Evolutionary conservation across 176 grass and related monocot genomes (phyloP), one percentile per base, ranked within the genome.

Genomic region (Eleusine indica): DNA sequence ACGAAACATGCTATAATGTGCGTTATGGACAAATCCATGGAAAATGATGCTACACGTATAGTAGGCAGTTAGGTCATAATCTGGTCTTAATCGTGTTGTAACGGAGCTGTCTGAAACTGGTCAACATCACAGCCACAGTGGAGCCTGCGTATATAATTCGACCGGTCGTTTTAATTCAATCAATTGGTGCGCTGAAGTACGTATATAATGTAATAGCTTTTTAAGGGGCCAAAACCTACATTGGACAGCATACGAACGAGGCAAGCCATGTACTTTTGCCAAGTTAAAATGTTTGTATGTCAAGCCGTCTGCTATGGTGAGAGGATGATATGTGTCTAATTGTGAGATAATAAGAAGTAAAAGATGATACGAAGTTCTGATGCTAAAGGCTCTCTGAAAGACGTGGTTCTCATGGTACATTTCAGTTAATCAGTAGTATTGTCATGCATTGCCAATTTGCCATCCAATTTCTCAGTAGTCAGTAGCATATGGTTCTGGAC

Each of bases 81-180:
- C 74, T 84, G 61, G 12, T 30, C 39, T 1, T 48, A 51, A 68
- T 74, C 72, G 63, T 64, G 52, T 2, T 57, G 47, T n/a, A 19
- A 47, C 39, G 71, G 51, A 56, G 64, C 41, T 76, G 51, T 69
- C 63, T 39, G 13, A 14, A 9, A n/a, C 63, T 87, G 22, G 56
- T 53, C 30, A 32, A 42, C 52, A 61, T 71, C 52, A 38, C 42
- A 37, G 47, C 54, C 66, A 39, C 28, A 44, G 53, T 60, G 44
- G 44, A 46, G 43, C 3, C 4, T 2, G 15, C 19, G 15, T 56
- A 19, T 56, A 56, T 56, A 54, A 58, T 58, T 9, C 2, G 18
- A 66, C 15, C 17, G 3, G 14, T 48, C 6, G 32, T 78, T 32
- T 46, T 32, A 39, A 41, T 29, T 44, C 29, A 77, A 78, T 66